These are phyloP conservation scores for Metarhizium guizhouense DNA, from an alignment of 2,329 filamentous ascomycete genomes.

Conservation along the genomic window DNA sequence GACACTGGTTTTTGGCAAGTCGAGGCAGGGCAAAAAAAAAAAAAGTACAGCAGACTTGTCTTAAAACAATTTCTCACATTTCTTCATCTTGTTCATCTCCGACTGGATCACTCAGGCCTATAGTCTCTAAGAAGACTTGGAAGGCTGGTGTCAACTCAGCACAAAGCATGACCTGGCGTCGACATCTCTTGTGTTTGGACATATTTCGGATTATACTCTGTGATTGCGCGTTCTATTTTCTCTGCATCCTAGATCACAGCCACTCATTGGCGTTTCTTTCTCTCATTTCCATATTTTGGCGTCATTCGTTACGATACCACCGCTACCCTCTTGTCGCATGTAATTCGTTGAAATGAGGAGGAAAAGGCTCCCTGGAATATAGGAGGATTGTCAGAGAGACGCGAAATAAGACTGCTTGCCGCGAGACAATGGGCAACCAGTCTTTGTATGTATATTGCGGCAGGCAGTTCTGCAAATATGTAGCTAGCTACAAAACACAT, in stretches of 20 bases:
- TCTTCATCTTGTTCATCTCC: not conserved
- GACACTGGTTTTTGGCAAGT: not conserved
- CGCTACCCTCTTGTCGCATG: conserved; percentile 7
- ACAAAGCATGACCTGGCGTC: conserved; percentile 19
- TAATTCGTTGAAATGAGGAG: conserved; percentile 3
- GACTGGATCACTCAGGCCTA: not conserved
- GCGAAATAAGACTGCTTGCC: not conserved
- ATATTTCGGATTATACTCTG: conserved; percentile 21
- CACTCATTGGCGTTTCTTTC: conserved; percentile 19
- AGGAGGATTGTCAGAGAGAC: not conserved
- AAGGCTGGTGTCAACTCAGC: conserved; percentile 3
- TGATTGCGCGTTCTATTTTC: conserved; percentile 16
- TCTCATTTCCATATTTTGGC: conserved; percentile 11
- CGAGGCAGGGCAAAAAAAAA: not conserved
- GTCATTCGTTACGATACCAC: conserved; percentile 12
- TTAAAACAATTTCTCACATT: not conserved
- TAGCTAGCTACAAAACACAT: conserved; percentile 7
- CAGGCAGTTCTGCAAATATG: conserved; percentile 1
- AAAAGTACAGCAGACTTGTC: not conserved
- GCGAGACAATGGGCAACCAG: not conserved
- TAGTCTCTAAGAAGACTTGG: not conserved
- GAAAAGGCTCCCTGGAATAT: not conserved
- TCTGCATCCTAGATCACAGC: conserved; percentile 26
- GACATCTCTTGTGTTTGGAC: conserved; percentile 19
- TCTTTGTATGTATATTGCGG: not conserved